Evolutionary conservation across 2,329 filamentous ascomycete species (phyloP).

Genomic region (Fusarium tuaranense): DNA sequence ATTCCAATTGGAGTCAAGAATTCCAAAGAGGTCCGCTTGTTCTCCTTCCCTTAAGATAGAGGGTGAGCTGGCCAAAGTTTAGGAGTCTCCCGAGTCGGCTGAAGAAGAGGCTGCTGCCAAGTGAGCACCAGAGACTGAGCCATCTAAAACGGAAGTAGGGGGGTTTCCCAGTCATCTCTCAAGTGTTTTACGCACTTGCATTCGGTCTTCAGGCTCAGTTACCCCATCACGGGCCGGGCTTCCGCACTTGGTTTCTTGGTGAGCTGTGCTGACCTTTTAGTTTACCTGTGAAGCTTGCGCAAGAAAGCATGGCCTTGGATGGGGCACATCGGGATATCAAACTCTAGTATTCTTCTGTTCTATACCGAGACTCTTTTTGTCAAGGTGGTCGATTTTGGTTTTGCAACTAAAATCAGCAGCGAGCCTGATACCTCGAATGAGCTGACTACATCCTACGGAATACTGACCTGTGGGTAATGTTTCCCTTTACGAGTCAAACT

Average conservation of each 20-base stretch:
- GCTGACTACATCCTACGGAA: too few relatives aligned
- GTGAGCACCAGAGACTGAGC: background rate
- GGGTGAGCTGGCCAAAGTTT: background rate
- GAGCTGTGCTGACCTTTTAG: slow-evolving; percentile 47
- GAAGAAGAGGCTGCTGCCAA: background rate
- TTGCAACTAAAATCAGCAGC: too few relatives aligned
- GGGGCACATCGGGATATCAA: slow-evolving; percentile 90
- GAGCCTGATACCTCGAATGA: too few relatives aligned
- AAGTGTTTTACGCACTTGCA: slow-evolving; percentile 59
- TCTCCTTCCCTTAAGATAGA: background rate
- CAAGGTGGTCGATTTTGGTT: slow-evolving; percentile 82
- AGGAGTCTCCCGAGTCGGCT: background rate
- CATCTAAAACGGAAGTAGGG: background rate
- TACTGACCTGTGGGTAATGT: too few relatives aligned
- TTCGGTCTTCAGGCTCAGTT: too few relatives aligned
- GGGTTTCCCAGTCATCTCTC: slow-evolving; percentile 71
- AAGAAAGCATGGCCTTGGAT: slow-evolving; percentile 85
- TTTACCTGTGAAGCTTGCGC: too few relatives aligned
- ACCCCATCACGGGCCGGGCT: background rate
- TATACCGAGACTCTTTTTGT: slow-evolving; percentile 68
- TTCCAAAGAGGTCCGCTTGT: background rate
- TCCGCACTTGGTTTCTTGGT: slow-evolving; percentile 90
- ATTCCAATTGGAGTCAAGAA: background rate
- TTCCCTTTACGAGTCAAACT: too few relatives aligned
- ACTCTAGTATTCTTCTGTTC: slow-evolving; percentile 66